phyloP scores from a whole-genome alignment of 2,329 filamentous ascomycete species.

The Geosmithia putterillii region DNA sequence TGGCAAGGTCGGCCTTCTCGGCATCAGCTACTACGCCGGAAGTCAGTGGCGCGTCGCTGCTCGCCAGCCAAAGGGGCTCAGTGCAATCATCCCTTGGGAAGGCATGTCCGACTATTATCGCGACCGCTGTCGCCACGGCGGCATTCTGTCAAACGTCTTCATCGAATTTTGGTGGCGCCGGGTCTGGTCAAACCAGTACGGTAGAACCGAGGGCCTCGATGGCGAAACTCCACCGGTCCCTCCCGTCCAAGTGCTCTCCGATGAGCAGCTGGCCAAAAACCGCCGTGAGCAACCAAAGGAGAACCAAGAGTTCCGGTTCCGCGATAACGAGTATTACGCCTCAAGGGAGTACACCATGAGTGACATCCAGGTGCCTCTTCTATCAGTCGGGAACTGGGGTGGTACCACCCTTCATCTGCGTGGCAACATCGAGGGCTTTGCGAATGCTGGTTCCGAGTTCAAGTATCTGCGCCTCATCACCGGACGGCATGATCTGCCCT shows the following conservation, averaged over 20 bases:
- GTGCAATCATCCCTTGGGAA: slow-evolving; percentile 36
- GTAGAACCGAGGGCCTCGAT: slow-evolving; percentile 33
- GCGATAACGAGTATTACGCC: slow-evolving; percentile 52
- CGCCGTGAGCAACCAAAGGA: slow-evolving; percentile 33
- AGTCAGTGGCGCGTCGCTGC: slow-evolving; percentile 35
- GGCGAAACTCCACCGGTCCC: slow-evolving; percentile 43
- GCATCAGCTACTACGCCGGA: slow-evolving; percentile 31
- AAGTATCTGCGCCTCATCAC: slow-evolving; percentile 62
- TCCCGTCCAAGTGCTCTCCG: slow-evolving; percentile 43
- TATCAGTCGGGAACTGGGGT: slow-evolving; percentile 41
- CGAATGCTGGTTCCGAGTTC: slow-evolving; percentile 48
- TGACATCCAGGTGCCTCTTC: slow-evolving; percentile 55
- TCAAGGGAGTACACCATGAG: slow-evolving; percentile 51
- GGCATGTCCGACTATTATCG: slow-evolving; percentile 42
- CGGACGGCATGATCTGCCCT: slow-evolving; percentile 59
- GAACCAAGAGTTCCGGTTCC: slow-evolving; percentile 38
- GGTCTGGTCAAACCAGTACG: slow-evolving; percentile 58
- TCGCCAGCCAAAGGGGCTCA: slow-evolving; percentile 27
- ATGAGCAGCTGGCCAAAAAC: slow-evolving; percentile 36
- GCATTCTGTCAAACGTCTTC: slow-evolving; percentile 44
- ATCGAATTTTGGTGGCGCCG: slow-evolving; percentile 41
- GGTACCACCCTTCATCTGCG: slow-evolving; percentile 57
- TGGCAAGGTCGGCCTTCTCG: slow-evolving; percentile 12
- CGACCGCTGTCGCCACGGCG: slow-evolving; percentile 48
- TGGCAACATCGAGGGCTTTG: slow-evolving; percentile 51